A percentile compares a stretch with the other conserved stretches of the same genome.
phyloP scores from a whole-genome alignment of 2,329 filamentous ascomycete genomes.

The Monilinia polystroma region DNA sequence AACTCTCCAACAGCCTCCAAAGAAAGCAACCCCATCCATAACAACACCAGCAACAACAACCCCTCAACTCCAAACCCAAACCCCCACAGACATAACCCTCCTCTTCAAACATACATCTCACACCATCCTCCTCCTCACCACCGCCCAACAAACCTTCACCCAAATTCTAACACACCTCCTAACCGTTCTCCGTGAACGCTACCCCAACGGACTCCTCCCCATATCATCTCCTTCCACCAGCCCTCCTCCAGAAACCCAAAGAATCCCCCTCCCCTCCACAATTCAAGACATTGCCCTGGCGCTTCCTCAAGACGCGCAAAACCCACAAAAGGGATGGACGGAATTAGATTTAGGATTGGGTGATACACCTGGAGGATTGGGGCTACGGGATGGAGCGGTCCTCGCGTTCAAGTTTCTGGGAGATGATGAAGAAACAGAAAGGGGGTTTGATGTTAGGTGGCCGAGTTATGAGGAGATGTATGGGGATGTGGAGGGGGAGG shows the following conservation, averaged over 20 bases:
- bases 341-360: constrained; percentile 42
- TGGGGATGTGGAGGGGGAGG: constrained; percentile 9
- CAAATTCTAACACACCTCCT: constrained; percentile 59
- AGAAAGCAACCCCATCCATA: not conserved
- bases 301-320: constrained; percentile 47
- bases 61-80: not conserved
- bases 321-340: constrained; percentile 51
- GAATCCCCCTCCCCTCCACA: not conserved
- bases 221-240: constrained; percentile 22
- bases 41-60: not conserved
- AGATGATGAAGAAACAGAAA: constrained; percentile 2
- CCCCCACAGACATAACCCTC: constrained; percentile 56
- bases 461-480: constrained; percentile 22
- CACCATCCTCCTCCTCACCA: constrained; percentile 68
- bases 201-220: constrained; percentile 50
- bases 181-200: constrained; percentile 55
- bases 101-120: constrained; percentile 71
- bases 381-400: constrained; percentile 43
- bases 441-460: constrained; percentile 33
- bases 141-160: constrained; percentile 56
- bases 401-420: constrained; percentile 44
- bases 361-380: constrained; percentile 41
- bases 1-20: constrained; percentile 9
- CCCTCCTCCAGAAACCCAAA: constrained; percentile 3
- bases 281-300: constrained; percentile 48